Evolutionary conservation across 75 land plant genomes (phyloP).

Genomic region (Picea glauca): DNA sequence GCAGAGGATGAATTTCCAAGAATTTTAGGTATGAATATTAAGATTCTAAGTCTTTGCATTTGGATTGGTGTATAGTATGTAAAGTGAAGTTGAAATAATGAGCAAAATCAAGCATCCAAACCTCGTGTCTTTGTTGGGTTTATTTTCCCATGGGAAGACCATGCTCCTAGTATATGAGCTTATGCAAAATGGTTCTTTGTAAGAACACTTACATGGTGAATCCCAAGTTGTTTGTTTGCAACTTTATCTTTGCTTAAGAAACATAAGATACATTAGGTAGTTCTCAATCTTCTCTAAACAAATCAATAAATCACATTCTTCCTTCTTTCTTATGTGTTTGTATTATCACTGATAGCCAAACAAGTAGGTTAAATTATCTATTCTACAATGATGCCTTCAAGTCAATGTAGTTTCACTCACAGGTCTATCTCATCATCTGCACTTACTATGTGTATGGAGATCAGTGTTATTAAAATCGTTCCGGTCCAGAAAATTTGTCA

Average conservation of each 20-base stretch:
- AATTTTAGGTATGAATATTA: not conserved
- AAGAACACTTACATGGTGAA: slow-evolving; percentile 33
- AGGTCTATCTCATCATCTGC: slow-evolving; percentile 29
- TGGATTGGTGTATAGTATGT: not conserved
- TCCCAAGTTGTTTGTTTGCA: not conserved
- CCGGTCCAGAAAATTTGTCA: no score
- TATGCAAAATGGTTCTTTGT: slow-evolving; percentile 40
- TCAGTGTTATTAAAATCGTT: not conserved
- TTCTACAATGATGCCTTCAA: not conserved
- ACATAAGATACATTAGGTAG: not conserved
- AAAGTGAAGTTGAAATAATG: slow-evolving; percentile 22
- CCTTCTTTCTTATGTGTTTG: no score
- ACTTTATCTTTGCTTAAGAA: not conserved
- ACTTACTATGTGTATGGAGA: slow-evolving; percentile 29
- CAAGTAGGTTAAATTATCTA: not conserved
- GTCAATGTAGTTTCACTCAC: not conserved
- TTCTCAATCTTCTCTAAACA: not conserved
- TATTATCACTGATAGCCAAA: not conserved
- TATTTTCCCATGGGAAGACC: slow-evolving; percentile 15
- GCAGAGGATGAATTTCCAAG: not conserved
- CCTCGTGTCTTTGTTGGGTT: slow-evolving; percentile 34
- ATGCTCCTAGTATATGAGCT: slow-evolving; percentile 32
- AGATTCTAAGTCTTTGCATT: no score
- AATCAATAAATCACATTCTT: no score
- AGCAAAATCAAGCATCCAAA: slow-evolving; percentile 33